Evolutionary conservation across 176 grass and related monocot genomes (phyloP).

Genomic region (Alloteropsis semialata): DNA sequence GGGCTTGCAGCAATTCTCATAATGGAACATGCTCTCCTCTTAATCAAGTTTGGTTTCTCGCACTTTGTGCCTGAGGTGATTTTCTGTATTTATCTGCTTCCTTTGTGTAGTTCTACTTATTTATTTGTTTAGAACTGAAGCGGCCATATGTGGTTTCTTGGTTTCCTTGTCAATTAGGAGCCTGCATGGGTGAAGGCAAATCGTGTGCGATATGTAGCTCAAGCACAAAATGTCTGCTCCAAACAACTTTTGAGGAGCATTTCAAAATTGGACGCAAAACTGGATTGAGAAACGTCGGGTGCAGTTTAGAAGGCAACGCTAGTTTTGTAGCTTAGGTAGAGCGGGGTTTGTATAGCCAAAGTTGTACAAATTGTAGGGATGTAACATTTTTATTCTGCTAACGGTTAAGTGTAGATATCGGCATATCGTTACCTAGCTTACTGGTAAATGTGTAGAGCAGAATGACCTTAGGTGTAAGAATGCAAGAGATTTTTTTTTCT

Average conservation of each 20-base stretch:
- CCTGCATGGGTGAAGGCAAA: constrained; percentile 93
- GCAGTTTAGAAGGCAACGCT: constrained; percentile 13
- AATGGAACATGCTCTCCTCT: constrained; percentile 90
- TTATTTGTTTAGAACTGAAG: constrained; percentile 7
- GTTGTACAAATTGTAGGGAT: constrained; percentile 22
- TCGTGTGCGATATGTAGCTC: constrained; percentile 66
- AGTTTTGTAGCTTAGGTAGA: constrained; percentile 64
- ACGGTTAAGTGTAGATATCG: constrained; percentile 34
- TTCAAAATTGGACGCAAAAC: constrained; percentile 52
- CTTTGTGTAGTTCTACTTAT: background rate
- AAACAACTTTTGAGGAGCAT: constrained; percentile 74
- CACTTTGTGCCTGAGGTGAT: constrained; percentile 96
- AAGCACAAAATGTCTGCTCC: constrained; percentile 80
- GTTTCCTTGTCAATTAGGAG: constrained; percentile 42
- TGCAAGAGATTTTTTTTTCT: background rate
- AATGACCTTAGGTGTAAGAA: background rate
- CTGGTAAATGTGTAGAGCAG: background rate
- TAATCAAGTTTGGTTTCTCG: constrained; percentile 96
- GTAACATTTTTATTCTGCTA: constrained; percentile 1
- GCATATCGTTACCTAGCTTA: background rate
- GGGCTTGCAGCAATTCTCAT: constrained; percentile 86
- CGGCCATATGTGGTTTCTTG: constrained; percentile 21
- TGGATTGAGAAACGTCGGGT: constrained; percentile 42
- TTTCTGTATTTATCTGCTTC: background rate
- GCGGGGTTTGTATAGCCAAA: background rate